Evolutionary conservation across 2,329 filamentous ascomycete species (phyloP), one percentile per base, ranked within the genome.

Genomic region (Metarhizium sp.): DNA sequence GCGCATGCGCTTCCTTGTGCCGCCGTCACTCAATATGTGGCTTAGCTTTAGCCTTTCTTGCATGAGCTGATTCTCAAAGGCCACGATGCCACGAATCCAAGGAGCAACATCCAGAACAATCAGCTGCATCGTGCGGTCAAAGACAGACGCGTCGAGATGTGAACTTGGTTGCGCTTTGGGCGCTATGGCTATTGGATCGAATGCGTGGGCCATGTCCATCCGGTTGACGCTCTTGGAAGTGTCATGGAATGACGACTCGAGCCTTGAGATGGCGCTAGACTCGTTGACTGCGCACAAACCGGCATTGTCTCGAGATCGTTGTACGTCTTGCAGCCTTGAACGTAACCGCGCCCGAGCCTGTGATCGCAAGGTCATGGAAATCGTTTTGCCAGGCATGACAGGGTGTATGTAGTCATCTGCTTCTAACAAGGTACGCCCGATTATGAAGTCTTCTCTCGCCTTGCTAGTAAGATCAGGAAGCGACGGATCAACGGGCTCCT

Each of bases 81-180:
- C 78, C 2, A 92, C 84, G 57, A 99, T 97, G 42, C 80, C 78
- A 11, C 95, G 87, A n/a, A 97, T 81, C 67, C 90, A 97, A 0
- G 95, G 94, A 0, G 91, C 92, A 2, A 97, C 76, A 59, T 99
- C 94, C 13, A 86, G 73, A 0, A 81, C 78, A 36, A 96, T 82
- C 20, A 85, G 75, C 0, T 70, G 68, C 62, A 87, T 73, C 0
- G 84, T 83, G 47, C 88, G 82, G 63, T 96, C 90, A 60, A 96
- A 90, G 0, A 87, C 83, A 0, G 89, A 92, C 0, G 87, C 78
- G 38, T 84, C 81, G 1, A 90, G 75, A 47, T 75, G 75, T 7
- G 64, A 60, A 16, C 63, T 62, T 18, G 60, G 50, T 54, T 65
- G 58, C 2, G 68, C 63, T 58, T 77, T 79, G 34, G 79, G 78